Evolutionary conservation across 495 filamentous ascomycete species (phyloP).

Genomic region (Astrocystis sublimbata): DNA sequence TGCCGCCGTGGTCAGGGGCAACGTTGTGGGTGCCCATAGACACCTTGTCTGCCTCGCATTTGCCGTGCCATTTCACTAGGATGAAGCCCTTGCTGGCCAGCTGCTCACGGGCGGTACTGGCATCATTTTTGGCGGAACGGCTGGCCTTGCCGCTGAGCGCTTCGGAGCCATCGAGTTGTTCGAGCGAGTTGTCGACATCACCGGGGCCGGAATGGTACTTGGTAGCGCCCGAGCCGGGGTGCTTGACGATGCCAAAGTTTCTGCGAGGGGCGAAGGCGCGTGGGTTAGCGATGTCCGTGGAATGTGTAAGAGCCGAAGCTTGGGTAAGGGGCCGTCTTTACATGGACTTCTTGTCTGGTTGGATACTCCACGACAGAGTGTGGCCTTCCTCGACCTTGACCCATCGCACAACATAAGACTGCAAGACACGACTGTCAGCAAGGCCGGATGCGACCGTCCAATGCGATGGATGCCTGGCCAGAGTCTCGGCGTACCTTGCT

Average conservation of each 20-base stretch:
- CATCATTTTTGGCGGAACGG: conserved; percentile 49
- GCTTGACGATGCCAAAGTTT: conserved; percentile 97
- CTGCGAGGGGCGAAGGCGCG: conserved; percentile 33
- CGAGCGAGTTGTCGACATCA: conserved; percentile 44
- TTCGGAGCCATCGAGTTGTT: conserved; percentile 40
- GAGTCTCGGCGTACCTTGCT: conserved; percentile 96
- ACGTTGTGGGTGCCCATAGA: conserved; percentile 88
- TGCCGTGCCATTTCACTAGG: conserved; percentile 83
- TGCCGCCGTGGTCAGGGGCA: conserved; percentile 68
- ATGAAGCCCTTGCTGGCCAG: conserved; percentile 83
- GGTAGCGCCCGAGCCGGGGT: conserved; percentile 71
- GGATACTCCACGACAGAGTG: conserved; percentile 96
- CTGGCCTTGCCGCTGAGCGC: conserved; percentile 29
- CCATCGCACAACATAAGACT: conserved; percentile 99
- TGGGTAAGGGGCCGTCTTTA: conserved; percentile 29
- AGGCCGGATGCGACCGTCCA: conserved; percentile 10
- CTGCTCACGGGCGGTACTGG: conserved; percentile 73
- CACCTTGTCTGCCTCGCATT: conserved; percentile 96
- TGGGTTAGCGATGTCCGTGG: conserved; percentile 2
- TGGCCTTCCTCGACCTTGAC: conserved; percentile 83
- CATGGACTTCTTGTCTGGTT: conserved; percentile 96
- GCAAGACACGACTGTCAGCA: conserved; percentile 12
- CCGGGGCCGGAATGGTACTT: conserved; percentile 37
- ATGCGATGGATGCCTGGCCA: conserved; percentile 5
- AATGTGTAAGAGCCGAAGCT: background rate